Percentiles rank a stretch among this genome's conserved stretches.
Evolutionary conservation across 2,329 filamentous ascomycete species (phyloP).

Genomic region (Trichoderma atroviride): DNA sequence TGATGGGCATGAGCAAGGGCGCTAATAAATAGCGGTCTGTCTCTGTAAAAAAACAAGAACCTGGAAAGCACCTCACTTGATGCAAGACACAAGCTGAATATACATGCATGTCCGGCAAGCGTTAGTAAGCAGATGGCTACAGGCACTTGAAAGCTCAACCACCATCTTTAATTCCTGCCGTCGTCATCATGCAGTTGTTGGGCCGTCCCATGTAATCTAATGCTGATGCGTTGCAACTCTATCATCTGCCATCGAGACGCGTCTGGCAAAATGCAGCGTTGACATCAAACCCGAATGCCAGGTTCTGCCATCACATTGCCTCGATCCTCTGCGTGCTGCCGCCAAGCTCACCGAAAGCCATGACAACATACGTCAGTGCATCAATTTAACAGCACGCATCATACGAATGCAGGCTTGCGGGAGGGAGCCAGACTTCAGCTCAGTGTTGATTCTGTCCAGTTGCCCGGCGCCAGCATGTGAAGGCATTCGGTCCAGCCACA

Average conservation of each 20-base stretch:
- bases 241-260: neutral
- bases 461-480: neutral
- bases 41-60: neutral
- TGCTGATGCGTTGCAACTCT: neutral
- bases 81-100: neutral
- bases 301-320: neutral
- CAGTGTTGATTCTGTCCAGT: neutral
- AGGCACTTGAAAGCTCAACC: neutral
- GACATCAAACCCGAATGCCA: neutral
- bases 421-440: neutral
- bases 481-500: slow-evolving; percentile 3
- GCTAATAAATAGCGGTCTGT: neutral
- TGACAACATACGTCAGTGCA: neutral
- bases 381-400: neutral
- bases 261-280: neutral
- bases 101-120: neutral
- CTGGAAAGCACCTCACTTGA: neutral
- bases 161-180: neutral
- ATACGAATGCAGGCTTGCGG: neutral
- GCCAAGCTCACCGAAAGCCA: neutral
- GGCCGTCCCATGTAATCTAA: neutral
- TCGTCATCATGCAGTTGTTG: neutral
- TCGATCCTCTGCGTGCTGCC: neutral
- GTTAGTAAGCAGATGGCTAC: slow-evolving; percentile 6
- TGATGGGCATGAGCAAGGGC: neutral